These are phyloP conservation scores for Phyllostachys edulis DNA, from an alignment of 176 grass and related monocot species.

Conservation along the genomic window DNA sequence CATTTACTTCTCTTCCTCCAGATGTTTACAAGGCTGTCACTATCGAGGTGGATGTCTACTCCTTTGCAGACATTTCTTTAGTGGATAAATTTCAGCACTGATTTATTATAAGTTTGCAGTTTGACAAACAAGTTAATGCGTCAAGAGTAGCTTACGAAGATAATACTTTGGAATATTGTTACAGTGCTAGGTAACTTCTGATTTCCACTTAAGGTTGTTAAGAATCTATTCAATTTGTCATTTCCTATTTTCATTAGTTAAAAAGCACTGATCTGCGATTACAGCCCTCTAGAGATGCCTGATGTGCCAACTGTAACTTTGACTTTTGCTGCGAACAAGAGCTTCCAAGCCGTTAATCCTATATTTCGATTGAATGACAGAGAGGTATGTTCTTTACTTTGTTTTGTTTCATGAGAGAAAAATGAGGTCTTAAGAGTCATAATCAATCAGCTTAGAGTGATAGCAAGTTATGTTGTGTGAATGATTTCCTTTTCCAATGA, in stretches of 20 bases:
- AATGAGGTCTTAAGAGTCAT: not conserved
- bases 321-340: slow-evolving; percentile 68
- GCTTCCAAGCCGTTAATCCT: slow-evolving; percentile 73
- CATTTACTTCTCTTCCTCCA: slow-evolving; percentile 76
- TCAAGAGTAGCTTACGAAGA: slow-evolving; percentile 48
- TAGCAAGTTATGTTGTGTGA: not conserved
- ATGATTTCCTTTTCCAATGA: not conserved
- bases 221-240: not conserved
- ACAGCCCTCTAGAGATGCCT: slow-evolving; percentile 66
- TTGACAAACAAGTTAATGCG: slow-evolving; percentile 81
- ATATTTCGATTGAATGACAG: slow-evolving; percentile 40
- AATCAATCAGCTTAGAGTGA: not conserved
- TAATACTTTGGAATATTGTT: slow-evolving; percentile 71
- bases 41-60: slow-evolving; percentile 52
- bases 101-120: slow-evolving; percentile 58
- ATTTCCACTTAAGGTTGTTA: not conserved
- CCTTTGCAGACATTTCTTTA: not conserved
- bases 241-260: slow-evolving; percentile 17
- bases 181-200: slow-evolving; percentile 65
- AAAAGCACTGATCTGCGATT: slow-evolving; percentile 25
- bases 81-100: slow-evolving; percentile 27
- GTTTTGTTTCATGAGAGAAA: not conserved
- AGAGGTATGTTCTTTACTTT: slow-evolving; percentile 51
- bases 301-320: slow-evolving; percentile 67
- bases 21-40: slow-evolving; percentile 70